Percentiles rank a stretch among this genome's conserved stretches.
Conservation (phyloP, 805 yeast genomes). For the Teunomyces cretensis region DNA sequence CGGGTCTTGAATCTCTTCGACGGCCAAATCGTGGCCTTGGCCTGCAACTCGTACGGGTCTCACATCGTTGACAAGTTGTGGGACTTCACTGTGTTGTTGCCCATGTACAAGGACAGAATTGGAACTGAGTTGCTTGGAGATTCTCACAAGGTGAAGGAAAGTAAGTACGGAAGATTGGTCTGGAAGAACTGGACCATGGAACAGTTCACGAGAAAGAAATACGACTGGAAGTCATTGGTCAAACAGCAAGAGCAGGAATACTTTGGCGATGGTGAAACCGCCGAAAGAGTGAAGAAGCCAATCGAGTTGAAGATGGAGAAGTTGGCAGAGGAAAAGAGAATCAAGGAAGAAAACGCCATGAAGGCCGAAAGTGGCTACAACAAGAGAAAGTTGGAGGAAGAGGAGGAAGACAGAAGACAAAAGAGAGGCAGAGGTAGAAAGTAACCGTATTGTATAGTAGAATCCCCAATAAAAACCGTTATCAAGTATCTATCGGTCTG, state of each 20-base stretch:
- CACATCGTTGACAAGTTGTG: slow-evolving; percentile 85
- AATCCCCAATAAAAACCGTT: not conserved
- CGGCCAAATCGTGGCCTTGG: slow-evolving; percentile 53
- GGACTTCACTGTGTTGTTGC: slow-evolving; percentile 73
- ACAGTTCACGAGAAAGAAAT: slow-evolving; percentile 64
- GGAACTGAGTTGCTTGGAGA: slow-evolving; percentile 64
- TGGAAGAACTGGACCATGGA: slow-evolving; percentile 97
- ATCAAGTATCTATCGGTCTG: no score
- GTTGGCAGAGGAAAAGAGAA: slow-evolving; percentile 29
- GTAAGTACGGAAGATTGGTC: slow-evolving; percentile 83
- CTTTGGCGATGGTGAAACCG: slow-evolving; percentile 18
- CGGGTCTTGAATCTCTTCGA: slow-evolving; percentile 65
- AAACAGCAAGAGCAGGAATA: slow-evolving; percentile 44
- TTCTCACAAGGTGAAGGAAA: slow-evolving; percentile 72
- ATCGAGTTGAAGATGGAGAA: slow-evolving; percentile 43
- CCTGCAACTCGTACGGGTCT: slow-evolving; percentile 88
- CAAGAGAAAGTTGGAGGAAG: slow-evolving; percentile 24
- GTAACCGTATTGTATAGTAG: not conserved
- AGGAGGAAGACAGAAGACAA: slow-evolving; percentile 4
- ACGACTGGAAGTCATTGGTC: slow-evolving; percentile 76
- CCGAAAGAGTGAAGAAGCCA: slow-evolving; percentile 30
- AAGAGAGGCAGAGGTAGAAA: slow-evolving; percentile 9
- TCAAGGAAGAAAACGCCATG: slow-evolving; percentile 24
- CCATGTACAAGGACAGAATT: slow-evolving; percentile 82
- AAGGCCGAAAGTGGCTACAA: slow-evolving; percentile 18